Conservation (phyloP, 257 asterid genomes). For the Nicotiana otophora region DNA sequence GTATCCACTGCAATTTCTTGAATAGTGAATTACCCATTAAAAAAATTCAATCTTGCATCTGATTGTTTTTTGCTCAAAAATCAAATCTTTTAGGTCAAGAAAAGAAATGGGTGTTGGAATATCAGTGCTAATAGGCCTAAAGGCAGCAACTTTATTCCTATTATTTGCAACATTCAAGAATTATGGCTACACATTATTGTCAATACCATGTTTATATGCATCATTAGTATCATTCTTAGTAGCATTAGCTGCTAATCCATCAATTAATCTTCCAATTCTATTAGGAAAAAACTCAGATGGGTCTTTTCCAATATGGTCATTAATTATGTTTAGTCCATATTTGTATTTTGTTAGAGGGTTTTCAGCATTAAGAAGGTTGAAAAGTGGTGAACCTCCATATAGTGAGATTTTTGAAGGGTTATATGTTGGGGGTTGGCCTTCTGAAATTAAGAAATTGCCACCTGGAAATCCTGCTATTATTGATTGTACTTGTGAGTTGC, state of each 20-base stretch:
- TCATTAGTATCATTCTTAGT: constrained; percentile 70
- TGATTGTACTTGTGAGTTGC: constrained; percentile 94
- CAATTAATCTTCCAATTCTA: constrained; percentile 69
- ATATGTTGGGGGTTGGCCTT: constrained; percentile 97
- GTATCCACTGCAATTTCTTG: background rate
- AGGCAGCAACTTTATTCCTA: constrained; percentile 51
- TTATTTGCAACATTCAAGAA: constrained; percentile 43
- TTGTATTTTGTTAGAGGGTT: constrained; percentile 69
- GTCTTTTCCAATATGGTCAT: constrained; percentile 65
- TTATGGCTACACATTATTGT: constrained; percentile 38
- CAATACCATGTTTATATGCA: constrained; percentile 68
- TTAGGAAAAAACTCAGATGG: constrained; percentile 86
- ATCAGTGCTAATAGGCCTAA: constrained; percentile 60
- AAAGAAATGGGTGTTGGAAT: constrained; percentile 61
- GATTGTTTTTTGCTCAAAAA: background rate
- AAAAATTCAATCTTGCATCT: background rate
- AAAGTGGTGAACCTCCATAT: constrained; percentile 74
- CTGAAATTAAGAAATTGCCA: constrained; percentile 57
- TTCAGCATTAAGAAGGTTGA: constrained; percentile 61
- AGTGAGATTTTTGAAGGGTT: constrained; percentile 62
- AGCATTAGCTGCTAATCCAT: constrained; percentile 77
- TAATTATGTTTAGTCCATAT: constrained; percentile 67
- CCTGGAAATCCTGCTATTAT: constrained; percentile 81
- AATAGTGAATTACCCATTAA: background rate
- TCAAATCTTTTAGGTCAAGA: background rate